Percentiles rank a stretch among this genome's conserved stretches.
phyloP scores from a whole-genome alignment of 768 basidiomycete species.

The Imleria badia region DNA sequence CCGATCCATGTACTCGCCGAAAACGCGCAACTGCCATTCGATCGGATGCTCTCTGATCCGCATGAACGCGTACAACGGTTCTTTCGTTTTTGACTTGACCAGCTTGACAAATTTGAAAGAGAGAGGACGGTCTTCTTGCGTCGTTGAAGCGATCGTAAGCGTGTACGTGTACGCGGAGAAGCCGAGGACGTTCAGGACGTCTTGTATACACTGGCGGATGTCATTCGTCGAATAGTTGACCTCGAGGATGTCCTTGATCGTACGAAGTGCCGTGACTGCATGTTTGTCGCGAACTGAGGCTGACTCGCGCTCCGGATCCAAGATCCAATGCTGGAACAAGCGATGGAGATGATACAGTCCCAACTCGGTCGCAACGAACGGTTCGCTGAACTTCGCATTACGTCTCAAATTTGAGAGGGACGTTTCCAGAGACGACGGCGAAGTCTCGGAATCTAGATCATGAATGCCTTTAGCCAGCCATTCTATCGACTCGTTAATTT shows the following conservation, averaged over 20 bases:
- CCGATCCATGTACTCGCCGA: conserved; percentile 72
- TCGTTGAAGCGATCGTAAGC: conserved; percentile 13
- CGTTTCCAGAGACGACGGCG: conserved; percentile 28
- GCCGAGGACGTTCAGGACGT: conserved; percentile 47
- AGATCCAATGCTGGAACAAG: conserved; percentile 52
- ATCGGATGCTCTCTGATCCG: conserved; percentile 53
- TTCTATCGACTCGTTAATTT: conserved; percentile 36
- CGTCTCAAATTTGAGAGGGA: conserved; percentile 41
- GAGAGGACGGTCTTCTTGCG: conserved; percentile 31
- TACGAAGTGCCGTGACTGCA: conserved; percentile 46
- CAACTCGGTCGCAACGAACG: conserved; percentile 49
- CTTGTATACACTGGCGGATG: conserved; percentile 36
- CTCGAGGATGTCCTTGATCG: conserved; percentile 46
- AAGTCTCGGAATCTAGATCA: conserved; percentile 24
- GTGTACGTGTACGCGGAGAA: conserved; percentile 40
- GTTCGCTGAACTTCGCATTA: conserved; percentile 44
- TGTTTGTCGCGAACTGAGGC: conserved; percentile 43
- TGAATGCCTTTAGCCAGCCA: conserved; percentile 59
- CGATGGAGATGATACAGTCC: conserved; percentile 54
- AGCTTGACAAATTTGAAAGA: conserved; percentile 58
- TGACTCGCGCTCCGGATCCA: conserved; percentile 40
- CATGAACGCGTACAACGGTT: conserved; percentile 51
- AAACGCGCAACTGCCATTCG: conserved; percentile 66
- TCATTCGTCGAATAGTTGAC: conserved; percentile 30
- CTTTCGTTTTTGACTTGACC: conserved; percentile 43